Conservation (phyloP, 805 yeast genomes). For the Yamadazyma endophytica region DNA sequence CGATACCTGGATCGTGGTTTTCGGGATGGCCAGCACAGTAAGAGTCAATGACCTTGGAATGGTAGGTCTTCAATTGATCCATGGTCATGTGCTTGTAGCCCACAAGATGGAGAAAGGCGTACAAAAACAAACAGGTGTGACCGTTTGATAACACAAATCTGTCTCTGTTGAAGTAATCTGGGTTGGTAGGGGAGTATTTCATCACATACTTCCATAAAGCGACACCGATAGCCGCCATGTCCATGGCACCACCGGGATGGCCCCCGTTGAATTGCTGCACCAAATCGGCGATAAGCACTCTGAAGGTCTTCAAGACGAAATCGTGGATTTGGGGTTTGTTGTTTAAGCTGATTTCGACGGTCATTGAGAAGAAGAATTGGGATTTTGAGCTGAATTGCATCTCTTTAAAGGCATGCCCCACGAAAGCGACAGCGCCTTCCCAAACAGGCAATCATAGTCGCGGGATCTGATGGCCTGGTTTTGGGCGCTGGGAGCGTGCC, state of each 20-base stretch:
- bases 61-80: slow-evolving; percentile 31
- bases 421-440: too few species aligned
- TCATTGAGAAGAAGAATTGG: too few species aligned
- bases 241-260: slow-evolving; percentile 40
- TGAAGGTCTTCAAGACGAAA: slow-evolving; percentile 21
- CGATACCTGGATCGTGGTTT: slow-evolving; percentile 32
- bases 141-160: slow-evolving; percentile 36
- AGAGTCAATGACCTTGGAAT: slow-evolving; percentile 18
- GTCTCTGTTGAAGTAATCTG: slow-evolving; percentile 32
- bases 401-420: too few species aligned
- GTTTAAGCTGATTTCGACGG: too few species aligned
- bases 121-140: slow-evolving; percentile 32
- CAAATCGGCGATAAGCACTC: slow-evolving; percentile 25
- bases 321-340: slow-evolving; percentile 6
- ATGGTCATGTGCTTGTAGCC: slow-evolving; percentile 30
- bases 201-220: slow-evolving; percentile 31
- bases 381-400: too few species aligned
- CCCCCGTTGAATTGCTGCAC: slow-evolving; percentile 30
- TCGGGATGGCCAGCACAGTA: slow-evolving; percentile 40
- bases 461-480: too few species aligned
- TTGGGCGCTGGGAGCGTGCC: too few species aligned
- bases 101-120: slow-evolving; percentile 21
- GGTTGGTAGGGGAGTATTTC: slow-evolving; percentile 24
- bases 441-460: too few species aligned
- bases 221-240: slow-evolving; percentile 36